Evolutionary conservation across 1,284 basidiomycete genomes (phyloP), one percentile per base, ranked within the genome.

Genomic region (Cryptococcus floricola): DNA sequence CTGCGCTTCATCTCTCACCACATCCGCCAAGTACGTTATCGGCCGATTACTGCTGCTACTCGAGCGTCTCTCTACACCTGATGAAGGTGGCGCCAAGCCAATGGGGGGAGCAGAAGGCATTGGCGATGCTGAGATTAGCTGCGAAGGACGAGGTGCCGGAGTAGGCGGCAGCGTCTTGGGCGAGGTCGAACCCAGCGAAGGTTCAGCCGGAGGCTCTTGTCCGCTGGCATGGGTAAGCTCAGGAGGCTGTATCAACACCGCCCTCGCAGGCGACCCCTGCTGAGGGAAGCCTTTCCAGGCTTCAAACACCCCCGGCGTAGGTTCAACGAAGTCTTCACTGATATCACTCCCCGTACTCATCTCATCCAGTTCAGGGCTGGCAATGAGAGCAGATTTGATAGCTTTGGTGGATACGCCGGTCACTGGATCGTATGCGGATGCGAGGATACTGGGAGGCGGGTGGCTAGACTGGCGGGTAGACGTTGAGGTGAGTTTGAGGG

Each of bases 1-100:
- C n/a, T 28, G 56, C n/a, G 38, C 41, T 39, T 34, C 5, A 6
- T 34, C 31, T 10, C 31, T 34, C 31, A 34, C 31, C 2, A 61
- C 46, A 28, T 67, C 61, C 0, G 63, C 61, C 7, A 67, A 54
- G 39, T 65, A 65, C 2, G 60, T 67, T 34, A 67, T 62, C 31
- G 31, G 7, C 31, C 31, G 31, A 34, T 34, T 6, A 39, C 47
- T 57, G 31, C 14, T 16, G 4, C 31, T 13, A 23, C 48, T 49
- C 19, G 23, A 5, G 19, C 34, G 16, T 18, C 18, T 25, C 34
- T 50, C 38, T 6, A 12, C 23, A 18, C 19, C 8, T n/a, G 23
- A 47, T 9, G 1, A 7, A 8, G 45, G 16, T 9, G 5, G 23
- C 16, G 8, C 19, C 16, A 47, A 16, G 19, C 5, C 16, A 31